phyloP scores from a whole-genome alignment of 352 stramenopile genomes.

The Globisporangium barbulae region DNA sequence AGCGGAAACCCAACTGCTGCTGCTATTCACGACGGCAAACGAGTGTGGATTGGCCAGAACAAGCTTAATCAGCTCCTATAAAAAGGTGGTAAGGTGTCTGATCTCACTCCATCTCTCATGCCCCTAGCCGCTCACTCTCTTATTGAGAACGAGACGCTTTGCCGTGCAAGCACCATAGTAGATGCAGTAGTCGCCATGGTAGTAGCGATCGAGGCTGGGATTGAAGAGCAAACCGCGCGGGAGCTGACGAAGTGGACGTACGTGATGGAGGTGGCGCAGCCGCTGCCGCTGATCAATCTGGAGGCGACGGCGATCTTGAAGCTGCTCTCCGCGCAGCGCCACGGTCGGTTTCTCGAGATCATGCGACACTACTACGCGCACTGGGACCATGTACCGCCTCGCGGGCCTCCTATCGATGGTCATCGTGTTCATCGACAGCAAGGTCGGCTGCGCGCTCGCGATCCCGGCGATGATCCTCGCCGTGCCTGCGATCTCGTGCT shows the following conservation, averaged over 20 bases:
- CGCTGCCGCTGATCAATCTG: slow-evolving; percentile 9
- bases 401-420: slow-evolving; percentile 1
- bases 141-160: not conserved
- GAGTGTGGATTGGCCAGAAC: not conserved
- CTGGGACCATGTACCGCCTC: slow-evolving; percentile 7
- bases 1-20: too few relatives aligned
- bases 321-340: not conserved
- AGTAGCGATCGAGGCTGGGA: not conserved
- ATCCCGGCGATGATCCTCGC: slow-evolving; percentile 1
- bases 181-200: not conserved
- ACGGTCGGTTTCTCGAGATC: slow-evolving; percentile 3
- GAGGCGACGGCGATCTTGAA: not conserved
- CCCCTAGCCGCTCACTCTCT: not conserved
- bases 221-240: not conserved
- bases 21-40: not conserved
- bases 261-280: slow-evolving; percentile 7
- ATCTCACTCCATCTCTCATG: not conserved
- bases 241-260: slow-evolving; percentile 7
- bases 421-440: slow-evolving; percentile 5
- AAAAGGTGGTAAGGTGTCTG: not conserved
- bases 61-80: not conserved
- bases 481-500: slow-evolving; percentile 7
- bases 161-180: not conserved
- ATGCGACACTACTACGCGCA: slow-evolving; percentile 8
- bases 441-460: not conserved